Evolutionary conservation across 2,329 filamentous ascomycete genomes (phyloP).

Genomic region (Aspergillus sp.): DNA sequence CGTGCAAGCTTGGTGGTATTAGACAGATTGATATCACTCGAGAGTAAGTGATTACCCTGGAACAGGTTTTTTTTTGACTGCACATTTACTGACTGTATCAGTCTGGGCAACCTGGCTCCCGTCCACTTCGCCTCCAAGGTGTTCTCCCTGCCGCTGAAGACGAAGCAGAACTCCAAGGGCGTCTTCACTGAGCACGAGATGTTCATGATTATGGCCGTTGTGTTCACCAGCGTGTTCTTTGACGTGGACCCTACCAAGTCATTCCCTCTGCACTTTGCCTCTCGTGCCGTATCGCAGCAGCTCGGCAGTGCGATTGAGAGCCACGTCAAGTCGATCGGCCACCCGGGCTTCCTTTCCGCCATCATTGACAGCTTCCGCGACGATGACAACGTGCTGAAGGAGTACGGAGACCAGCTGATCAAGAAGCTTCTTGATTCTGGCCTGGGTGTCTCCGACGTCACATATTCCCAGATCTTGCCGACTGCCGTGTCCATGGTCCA

Average conservation of each 20-base stretch:
- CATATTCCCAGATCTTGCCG: slow-evolving; percentile 68
- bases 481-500: slow-evolving; percentile 66
- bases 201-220: slow-evolving; percentile 60
- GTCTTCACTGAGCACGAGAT: slow-evolving; percentile 58
- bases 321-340: slow-evolving; percentile 61
- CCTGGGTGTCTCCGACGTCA: slow-evolving; percentile 62
- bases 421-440: slow-evolving; percentile 64
- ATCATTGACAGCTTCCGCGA: slow-evolving; percentile 47
- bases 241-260: slow-evolving; percentile 65
- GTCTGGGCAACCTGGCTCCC: slow-evolving; percentile 52
- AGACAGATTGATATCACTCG: slow-evolving; percentile 69
- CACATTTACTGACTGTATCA: slow-evolving; percentile 10
- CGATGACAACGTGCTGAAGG: slow-evolving; percentile 56
- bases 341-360: slow-evolving; percentile 55
- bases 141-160: slow-evolving; percentile 57
- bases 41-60: slow-evolving; percentile 38
- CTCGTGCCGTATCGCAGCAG: slow-evolving; percentile 55
- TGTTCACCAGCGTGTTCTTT: slow-evolving; percentile 65
- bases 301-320: slow-evolving; percentile 62
- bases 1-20: slow-evolving; percentile 59
- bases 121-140: slow-evolving; percentile 56
- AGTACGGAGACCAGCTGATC: slow-evolving; percentile 65
- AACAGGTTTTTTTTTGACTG: slow-evolving; percentile 11
- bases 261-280: slow-evolving; percentile 61
- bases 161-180: slow-evolving; percentile 48